Evolutionary conservation across 768 basidiomycete species (phyloP).

Genomic region (Butyriboletus loyo): DNA sequence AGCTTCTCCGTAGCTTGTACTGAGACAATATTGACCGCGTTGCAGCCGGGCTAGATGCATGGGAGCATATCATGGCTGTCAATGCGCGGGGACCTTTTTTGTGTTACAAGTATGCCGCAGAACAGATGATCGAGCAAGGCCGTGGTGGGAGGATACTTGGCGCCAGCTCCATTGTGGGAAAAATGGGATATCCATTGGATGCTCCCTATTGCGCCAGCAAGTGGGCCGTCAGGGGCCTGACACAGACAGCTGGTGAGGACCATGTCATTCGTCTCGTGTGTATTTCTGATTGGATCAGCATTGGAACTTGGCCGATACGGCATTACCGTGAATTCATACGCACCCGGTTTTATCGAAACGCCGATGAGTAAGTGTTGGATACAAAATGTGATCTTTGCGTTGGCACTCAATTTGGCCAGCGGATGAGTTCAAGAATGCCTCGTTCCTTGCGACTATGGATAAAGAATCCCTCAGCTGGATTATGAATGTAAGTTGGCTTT

Average conservation of each 20-base stretch:
- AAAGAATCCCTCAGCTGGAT: not conserved
- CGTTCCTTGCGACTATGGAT: not conserved
- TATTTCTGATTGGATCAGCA: not conserved
- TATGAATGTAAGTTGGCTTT: not conserved
- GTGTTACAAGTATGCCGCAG: conserved; percentile 60
- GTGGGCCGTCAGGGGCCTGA: conserved; percentile 38
- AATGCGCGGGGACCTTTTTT: conserved; percentile 56
- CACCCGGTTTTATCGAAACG: conserved; percentile 34
- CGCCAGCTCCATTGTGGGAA: conserved; percentile 11
- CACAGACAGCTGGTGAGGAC: conserved; percentile 34
- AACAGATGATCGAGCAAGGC: conserved; percentile 53
- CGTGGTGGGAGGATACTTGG: conserved; percentile 54
- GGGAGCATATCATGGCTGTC: conserved; percentile 20
- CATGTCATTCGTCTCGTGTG: not conserved
- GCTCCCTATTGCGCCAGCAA: conserved; percentile 32
- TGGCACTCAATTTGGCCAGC: not conserved
- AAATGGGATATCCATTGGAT: not conserved
- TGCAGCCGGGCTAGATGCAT: not conserved
- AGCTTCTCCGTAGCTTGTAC: not conserved
- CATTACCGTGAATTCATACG: conserved; percentile 39
- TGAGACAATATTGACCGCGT: not conserved
- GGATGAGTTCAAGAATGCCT: not conserved
- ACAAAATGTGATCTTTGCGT: not conserved
- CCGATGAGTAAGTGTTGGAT: conserved; percentile 23
- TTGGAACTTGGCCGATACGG: conserved; percentile 28